Conservation (phyloP, 345 rosid species). For the Mallotus nudiflorus region DNA sequence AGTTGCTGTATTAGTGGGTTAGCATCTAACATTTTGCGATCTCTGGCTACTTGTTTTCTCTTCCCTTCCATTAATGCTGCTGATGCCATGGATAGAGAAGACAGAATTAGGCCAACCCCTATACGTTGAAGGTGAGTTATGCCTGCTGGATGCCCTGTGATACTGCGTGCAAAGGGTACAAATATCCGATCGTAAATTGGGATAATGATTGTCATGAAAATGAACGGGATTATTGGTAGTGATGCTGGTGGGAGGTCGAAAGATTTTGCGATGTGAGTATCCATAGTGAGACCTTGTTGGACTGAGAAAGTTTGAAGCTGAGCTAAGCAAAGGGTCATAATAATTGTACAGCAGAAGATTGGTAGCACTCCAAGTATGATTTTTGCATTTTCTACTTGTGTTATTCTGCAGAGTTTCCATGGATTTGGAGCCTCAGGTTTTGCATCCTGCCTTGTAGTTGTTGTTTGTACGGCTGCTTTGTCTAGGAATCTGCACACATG, state of each 20-base stretch:
- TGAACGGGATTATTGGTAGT: slow-evolving; percentile 48
- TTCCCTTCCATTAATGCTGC: slow-evolving; percentile 52
- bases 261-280: slow-evolving; percentile 35
- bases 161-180: slow-evolving; percentile 41
- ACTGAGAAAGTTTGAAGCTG: slow-evolving; percentile 61
- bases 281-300: slow-evolving; percentile 56
- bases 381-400: slow-evolving; percentile 64
- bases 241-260: slow-evolving; percentile 56
- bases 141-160: slow-evolving; percentile 52
- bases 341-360: slow-evolving; percentile 54
- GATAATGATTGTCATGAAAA: slow-evolving; percentile 38
- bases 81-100: slow-evolving; percentile 44
- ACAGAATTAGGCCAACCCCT: slow-evolving; percentile 53
- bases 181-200: slow-evolving; percentile 47
- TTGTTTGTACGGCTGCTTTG: slow-evolving; percentile 53
- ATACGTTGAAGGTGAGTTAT: slow-evolving; percentile 60
- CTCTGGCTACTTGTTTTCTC: slow-evolving; percentile 48
- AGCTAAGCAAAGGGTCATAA: slow-evolving; percentile 53
- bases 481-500: slow-evolving; percentile 45
- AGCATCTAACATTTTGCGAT: slow-evolving; percentile 49
- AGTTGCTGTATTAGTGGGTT: slow-evolving; percentile 40
- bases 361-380: slow-evolving; percentile 50
- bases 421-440: slow-evolving; percentile 33
- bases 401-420: slow-evolving; percentile 61
- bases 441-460: slow-evolving; percentile 4